Evolutionary conservation across 305 asterid genomes (phyloP).

Genomic region (Plantago coronopus): DNA sequence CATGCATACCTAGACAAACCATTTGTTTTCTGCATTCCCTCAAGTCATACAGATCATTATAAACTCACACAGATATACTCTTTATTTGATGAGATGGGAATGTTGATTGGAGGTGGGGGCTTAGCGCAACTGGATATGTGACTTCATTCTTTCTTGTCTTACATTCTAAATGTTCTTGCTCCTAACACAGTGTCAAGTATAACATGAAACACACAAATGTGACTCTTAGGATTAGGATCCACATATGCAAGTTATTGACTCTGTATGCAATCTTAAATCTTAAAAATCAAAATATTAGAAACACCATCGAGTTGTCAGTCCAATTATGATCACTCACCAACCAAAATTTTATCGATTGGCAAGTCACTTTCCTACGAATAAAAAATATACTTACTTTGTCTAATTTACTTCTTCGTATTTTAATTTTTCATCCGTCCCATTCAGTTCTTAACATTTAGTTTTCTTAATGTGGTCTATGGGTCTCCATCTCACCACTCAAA

Average conservation of each 20-base stretch:
- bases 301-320: not conserved
- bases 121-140: not conserved
- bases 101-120: too few species aligned
- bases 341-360: too few species aligned
- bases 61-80: too few species aligned
- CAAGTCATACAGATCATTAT: too few species aligned
- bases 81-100: too few species aligned
- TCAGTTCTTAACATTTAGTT: not conserved
- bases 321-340: not conserved
- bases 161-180: conserved; percentile 3
- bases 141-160: not conserved
- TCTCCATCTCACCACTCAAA: too few species aligned
- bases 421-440: conserved; percentile 10
- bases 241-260: not conserved
- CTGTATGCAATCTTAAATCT: not conserved
- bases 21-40: not conserved
- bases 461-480: too few species aligned
- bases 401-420: conserved; percentile 4
- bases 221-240: not conserved
- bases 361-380: too few species aligned
- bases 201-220: not conserved
- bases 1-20: not conserved
- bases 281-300: not conserved
- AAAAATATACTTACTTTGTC: too few species aligned
- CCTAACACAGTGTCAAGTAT: not conserved